Evolutionary conservation across 495 filamentous ascomycete species (phyloP).

Genomic region (Choiromyces venosus): DNA sequence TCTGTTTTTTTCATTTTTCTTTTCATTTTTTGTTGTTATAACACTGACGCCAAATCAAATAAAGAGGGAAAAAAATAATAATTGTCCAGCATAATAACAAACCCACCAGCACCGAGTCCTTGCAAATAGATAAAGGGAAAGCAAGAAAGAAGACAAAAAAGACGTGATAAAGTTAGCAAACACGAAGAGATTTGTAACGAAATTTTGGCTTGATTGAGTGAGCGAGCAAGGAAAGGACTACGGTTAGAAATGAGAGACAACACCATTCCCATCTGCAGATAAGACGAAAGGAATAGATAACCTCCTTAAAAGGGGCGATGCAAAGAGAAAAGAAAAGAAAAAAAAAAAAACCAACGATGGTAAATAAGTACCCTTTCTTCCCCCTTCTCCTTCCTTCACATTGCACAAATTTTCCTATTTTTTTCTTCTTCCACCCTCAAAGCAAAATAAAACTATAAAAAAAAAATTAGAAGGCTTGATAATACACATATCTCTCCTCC

Average conservation of each 20-base stretch:
- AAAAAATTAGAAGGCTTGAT: neutral
- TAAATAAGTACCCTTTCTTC: neutral
- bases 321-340: constrained; percentile 3
- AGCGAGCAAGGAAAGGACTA: neutral
- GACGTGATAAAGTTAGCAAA: neutral
- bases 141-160: neutral
- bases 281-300: neutral
- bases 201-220: neutral
- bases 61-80: neutral
- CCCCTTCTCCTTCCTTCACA: neutral
- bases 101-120: neutral
- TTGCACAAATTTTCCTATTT: neutral
- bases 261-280: neutral
- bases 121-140: neutral
- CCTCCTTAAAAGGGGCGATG: neutral
- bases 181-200: neutral
- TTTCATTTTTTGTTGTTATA: too few species aligned
- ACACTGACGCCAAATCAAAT: neutral
- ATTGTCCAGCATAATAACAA: neutral
- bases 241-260: neutral
- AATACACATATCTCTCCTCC: neutral
- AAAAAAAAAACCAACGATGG: constrained; percentile 1
- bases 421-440: neutral
- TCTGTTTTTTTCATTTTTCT: neutral
- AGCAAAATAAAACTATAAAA: neutral